Evolutionary conservation across 2,329 filamentous ascomycete species (phyloP), one percentile per base, ranked within the genome.

Genomic region (Talaromyces islandicus): DNA sequence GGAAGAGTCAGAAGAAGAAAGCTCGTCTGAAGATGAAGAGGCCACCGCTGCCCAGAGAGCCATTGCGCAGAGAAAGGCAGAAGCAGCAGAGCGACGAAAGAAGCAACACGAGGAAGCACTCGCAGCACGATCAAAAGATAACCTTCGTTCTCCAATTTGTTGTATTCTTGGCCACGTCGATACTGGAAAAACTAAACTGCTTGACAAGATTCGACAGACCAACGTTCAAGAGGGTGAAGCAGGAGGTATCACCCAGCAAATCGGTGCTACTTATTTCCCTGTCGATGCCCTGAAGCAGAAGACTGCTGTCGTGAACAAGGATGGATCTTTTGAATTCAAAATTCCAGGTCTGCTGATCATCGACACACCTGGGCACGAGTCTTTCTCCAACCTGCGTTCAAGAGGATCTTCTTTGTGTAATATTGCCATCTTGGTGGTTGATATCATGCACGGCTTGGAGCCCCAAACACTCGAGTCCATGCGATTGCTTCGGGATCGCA

Each of bases 131-230:
- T 97, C 93, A 24, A 92, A 90, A 77, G 92, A 99, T 74, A 88
- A 99, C 77, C 85, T 99, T 60, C 91, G 94, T 61, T 97, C 94
- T 46, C 94, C 94, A 57, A 99, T 99, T 78, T 97, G 94, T 83
- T 97, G 93, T 88, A 99, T 99, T 84, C 86, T 99, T 65, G 94
- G 94, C 70, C 94, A 99, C 85, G 94, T 99, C 85, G 94, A 99
- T 87, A 99, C 95, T 52, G 94, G 94, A 75, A 99, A 99, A 82
- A 99, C 94, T n/a, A 99, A 97, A 81, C 82, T 99, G 64, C 84
- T 99, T 61, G 94, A 99, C 82, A 99, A 99, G 81, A 91, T 99
- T 71, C 90, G 94, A 71, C 92, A 97, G 77, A 97, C 94, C 60
- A 97, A 99, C 73, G 94, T 99, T 38, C 95, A 99, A 73, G 94